Evolutionary conservation across 108 stramenopile genomes (phyloP), one percentile per base, ranked within the genome.

Genomic region (Nitzschia sp.): DNA sequence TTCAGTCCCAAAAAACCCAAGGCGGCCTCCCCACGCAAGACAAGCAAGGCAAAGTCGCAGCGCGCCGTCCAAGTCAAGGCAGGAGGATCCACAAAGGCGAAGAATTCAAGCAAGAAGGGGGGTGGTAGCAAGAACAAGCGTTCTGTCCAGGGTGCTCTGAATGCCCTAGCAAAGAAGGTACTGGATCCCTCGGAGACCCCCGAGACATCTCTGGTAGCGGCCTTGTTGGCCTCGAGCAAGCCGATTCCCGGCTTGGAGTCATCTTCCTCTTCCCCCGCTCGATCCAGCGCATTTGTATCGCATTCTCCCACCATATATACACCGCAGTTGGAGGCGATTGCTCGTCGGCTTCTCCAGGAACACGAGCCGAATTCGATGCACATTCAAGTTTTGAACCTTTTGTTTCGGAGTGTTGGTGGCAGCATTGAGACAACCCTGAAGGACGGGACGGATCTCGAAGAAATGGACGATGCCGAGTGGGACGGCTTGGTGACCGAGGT

Each of bases 381-480:
- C 53, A 69, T 86, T 33, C 22, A 52, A 22, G 63, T 92, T 13
- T 50, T 89, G 58, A 92, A 91, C 73, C 58, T 91, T 33, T 35
- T 95, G n/a, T 95, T 95, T 76, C 84, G 91, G 5, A 79, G 80
- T 36, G 88, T 92, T 45, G 94, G 91, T 3, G 94, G 89, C 2
- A 52, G 73, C 8, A 28, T 69, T 15, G 60, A 79, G 6, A 60
- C 85, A 6, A 62, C 66, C 47, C 59, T 89, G 17, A 15, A 70
- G 36, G 46, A 45, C 0, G 71, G 68, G 2, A 59, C 58, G 9
- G 79, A 82, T 25, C 78, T 92, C 45, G 89, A 92, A 66, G 81
- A 90, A 19, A 66, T 92, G 66, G 80, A 80, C 33, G 80, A 86
- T 45, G 80, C 86, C 3, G 87, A 86, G 59, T 90, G 89, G 90